These are phyloP conservation scores for Fusarium pininemorale DNA, from an alignment of 2,329 filamentous ascomycete genomes.

Conservation along the genomic window DNA sequence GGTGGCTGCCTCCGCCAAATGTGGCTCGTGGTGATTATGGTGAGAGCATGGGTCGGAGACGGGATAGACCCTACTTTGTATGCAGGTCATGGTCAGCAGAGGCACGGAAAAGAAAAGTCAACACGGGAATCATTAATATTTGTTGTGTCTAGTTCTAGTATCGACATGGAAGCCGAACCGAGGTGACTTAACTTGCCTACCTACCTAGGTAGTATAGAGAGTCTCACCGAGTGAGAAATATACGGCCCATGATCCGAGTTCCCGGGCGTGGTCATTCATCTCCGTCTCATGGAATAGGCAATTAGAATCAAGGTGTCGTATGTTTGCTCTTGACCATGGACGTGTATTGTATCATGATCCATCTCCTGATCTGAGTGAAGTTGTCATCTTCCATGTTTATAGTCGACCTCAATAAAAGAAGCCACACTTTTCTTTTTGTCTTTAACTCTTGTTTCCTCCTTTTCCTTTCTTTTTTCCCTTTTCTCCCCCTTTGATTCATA, in stretches of 20 bases:
- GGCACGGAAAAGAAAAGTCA: slow-evolving; percentile 19
- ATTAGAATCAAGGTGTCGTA: slow-evolving; percentile 9
- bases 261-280: neutral
- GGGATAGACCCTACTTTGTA: slow-evolving; percentile 15
- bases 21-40: slow-evolving; percentile 9
- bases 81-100: slow-evolving; percentile 40
- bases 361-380: slow-evolving; percentile 20
- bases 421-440: slow-evolving; percentile 11
- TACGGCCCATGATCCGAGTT: slow-evolving; percentile 18
- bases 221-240: slow-evolving; percentile 1
- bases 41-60: neutral
- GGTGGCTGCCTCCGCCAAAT: slow-evolving; percentile 7
- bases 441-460: neutral
- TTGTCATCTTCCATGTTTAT: neutral
- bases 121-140: slow-evolving; percentile 1
- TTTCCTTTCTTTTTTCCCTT: neutral
- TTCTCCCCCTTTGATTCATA: neutral
- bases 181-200: neutral
- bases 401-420: neutral
- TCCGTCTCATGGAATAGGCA: neutral
- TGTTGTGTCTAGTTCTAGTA: slow-evolving; percentile 2
- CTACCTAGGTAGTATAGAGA: neutral
- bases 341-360: slow-evolving; percentile 17
- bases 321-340: slow-evolving; percentile 16
- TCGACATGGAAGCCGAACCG: slow-evolving; percentile 20